phyloP scores from a whole-genome alignment of 345 rosid species.

The Sonneratia alba region DNA sequence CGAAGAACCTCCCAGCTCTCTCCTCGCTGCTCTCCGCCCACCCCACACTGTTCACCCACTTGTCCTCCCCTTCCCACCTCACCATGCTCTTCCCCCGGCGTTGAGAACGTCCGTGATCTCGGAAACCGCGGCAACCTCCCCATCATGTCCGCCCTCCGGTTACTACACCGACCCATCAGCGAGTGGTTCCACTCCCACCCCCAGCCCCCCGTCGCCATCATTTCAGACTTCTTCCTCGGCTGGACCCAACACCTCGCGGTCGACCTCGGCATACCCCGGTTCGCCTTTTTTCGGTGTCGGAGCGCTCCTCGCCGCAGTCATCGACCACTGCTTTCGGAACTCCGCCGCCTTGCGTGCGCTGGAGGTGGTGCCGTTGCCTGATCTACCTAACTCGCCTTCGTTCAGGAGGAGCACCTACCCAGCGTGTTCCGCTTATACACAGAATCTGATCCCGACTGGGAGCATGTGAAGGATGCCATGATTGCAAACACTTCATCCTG shows the following conservation, averaged over 20 bases:
- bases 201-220: slow-evolving; percentile 49
- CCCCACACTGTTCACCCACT: slow-evolving; percentile 36
- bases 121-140: slow-evolving; percentile 35
- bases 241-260: slow-evolving; percentile 50
- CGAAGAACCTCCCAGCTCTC: slow-evolving; percentile 18
- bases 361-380: slow-evolving; percentile 23
- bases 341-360: slow-evolving; percentile 7
- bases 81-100: slow-evolving; percentile 49
- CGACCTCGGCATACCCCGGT: slow-evolving; percentile 30
- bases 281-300: slow-evolving; percentile 43
- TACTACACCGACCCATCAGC: slow-evolving; percentile 36
- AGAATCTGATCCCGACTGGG: slow-evolving; percentile 26
- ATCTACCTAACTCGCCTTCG: slow-evolving; percentile 43
- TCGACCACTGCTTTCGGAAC: slow-evolving; percentile 21
- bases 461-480: slow-evolving; percentile 19
- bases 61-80: slow-evolving; percentile 41
- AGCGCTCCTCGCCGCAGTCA: slow-evolving; percentile 22
- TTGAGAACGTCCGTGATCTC: slow-evolving; percentile 48
- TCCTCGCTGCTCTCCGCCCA: slow-evolving; percentile 34
- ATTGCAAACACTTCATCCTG: slow-evolving; percentile 24
- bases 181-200: slow-evolving; percentile 48
- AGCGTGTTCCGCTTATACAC: slow-evolving; percentile 17
- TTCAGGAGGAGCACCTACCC: slow-evolving; percentile 44
- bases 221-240: slow-evolving; percentile 73
- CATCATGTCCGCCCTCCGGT: slow-evolving; percentile 30